Conservation (phyloP, 352 stramenopile species). For the Pelagophyceae sp. region DNA sequence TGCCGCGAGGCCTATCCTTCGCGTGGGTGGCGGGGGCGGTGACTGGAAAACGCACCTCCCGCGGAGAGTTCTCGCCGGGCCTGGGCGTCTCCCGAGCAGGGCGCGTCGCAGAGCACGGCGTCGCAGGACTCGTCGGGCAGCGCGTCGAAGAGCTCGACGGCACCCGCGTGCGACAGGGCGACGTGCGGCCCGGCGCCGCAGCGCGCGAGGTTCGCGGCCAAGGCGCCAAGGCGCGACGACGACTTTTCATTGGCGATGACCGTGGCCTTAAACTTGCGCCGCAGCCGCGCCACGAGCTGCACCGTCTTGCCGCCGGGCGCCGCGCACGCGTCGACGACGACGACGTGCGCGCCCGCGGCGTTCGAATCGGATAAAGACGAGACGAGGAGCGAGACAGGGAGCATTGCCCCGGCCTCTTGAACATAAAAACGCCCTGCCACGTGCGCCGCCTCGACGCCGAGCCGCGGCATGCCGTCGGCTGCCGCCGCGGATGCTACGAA, state of each 20-base stretch:
- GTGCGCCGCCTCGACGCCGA: not conserved
- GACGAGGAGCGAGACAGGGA: not conserved
- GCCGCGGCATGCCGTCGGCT: not conserved
- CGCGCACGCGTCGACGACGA: not conserved
- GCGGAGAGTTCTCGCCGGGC: not conserved
- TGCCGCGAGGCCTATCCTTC: not conserved
- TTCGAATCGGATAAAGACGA: not conserved
- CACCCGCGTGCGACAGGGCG: not conserved
- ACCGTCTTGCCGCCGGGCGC: slow-evolving; percentile 16
- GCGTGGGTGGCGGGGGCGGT: too few species aligned
- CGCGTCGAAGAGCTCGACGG: not conserved
- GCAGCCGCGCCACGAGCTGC: not conserved
- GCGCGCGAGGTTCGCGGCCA: not conserved
- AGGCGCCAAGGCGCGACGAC: not conserved
- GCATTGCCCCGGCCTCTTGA: slow-evolving; percentile 6
- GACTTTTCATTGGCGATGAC: slow-evolving; percentile 12
- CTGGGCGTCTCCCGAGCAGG: slow-evolving; percentile 13
- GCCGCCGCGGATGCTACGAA: not conserved
- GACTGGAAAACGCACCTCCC: not conserved
- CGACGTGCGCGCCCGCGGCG: not conserved
- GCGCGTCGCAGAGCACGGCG: not conserved
- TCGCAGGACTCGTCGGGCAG: not conserved
- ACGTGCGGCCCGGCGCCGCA: not conserved
- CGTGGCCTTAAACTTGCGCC: not conserved
- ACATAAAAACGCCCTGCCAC: not conserved